These are phyloP conservation scores for Aurinia saxatilis DNA, from an alignment of 345 rosid genomes.

Conservation along the genomic window DNA sequence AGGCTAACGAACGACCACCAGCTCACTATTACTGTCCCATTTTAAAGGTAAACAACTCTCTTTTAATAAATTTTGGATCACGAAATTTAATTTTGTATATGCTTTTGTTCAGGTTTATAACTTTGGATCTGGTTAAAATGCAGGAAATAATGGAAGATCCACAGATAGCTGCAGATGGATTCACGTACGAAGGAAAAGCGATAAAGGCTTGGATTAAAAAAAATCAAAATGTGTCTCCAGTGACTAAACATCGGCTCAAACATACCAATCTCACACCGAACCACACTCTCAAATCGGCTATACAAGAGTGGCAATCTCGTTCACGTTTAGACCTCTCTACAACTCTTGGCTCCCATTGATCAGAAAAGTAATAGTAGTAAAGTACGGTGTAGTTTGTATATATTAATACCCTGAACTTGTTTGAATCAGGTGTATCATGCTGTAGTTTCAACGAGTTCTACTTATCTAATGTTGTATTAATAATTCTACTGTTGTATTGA, in stretches of 20 bases:
- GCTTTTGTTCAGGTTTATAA: background rate
- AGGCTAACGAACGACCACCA: slow-evolving; percentile 40
- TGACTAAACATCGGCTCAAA: slow-evolving; percentile 53
- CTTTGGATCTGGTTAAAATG: background rate
- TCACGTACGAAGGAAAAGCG: slow-evolving; percentile 70
- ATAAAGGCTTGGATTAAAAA: slow-evolving; percentile 66
- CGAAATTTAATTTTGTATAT: background rate
- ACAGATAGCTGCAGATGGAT: slow-evolving; percentile 81
- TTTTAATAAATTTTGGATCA: too few relatives aligned
- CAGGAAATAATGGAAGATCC: slow-evolving; percentile 93
- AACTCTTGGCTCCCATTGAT: slow-evolving; percentile 23
- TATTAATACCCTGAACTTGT: slow-evolving; percentile 23
- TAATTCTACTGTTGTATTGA: background rate
- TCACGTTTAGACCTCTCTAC: slow-evolving; percentile 21
- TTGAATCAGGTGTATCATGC: slow-evolving; percentile 17
- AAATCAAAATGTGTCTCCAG: slow-evolving; percentile 59
- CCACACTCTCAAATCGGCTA: slow-evolving; percentile 57
- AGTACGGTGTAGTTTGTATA: slow-evolving; percentile 3
- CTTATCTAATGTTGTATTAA: too few relatives aligned
- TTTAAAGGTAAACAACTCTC: slow-evolving; percentile 48
- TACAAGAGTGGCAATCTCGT: slow-evolving; percentile 72
- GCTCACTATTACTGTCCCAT: slow-evolving; percentile 76
- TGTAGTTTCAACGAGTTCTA: background rate
- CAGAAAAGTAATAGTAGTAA: background rate
- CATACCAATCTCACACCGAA: slow-evolving; percentile 48